A percentile compares a stretch with the other conserved stretches of the same genome.
These are phyloP conservation scores for Scheffersomyces illinoinensis DNA, from an alignment of 1,139 yeast species.

Conservation along the genomic window DNA sequence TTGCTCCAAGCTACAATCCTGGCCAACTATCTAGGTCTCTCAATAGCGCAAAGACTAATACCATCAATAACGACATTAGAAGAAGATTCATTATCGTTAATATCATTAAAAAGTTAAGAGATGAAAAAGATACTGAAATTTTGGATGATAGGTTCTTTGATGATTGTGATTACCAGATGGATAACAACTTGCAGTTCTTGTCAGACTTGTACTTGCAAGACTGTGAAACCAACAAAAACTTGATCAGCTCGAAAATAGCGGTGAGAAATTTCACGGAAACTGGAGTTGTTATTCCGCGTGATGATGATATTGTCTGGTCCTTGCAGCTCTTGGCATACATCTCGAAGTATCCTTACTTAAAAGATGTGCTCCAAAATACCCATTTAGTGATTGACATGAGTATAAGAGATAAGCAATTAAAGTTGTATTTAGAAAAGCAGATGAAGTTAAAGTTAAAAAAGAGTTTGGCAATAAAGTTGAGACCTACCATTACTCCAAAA, in stretches of 20 bases:
- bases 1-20: background rate
- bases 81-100: slow-evolving; percentile 38
- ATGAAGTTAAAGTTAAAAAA: slow-evolving; percentile 35
- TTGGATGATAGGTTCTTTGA: slow-evolving; percentile 33
- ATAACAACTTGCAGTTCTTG: slow-evolving; percentile 42
- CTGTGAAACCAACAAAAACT: slow-evolving; percentile 27
- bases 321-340: slow-evolving; percentile 88
- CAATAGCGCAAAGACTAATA: slow-evolving; percentile 10
- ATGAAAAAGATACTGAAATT: slow-evolving; percentile 38
- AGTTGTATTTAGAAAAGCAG: slow-evolving; percentile 39
- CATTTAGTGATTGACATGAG: slow-evolving; percentile 60
- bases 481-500: slow-evolving; percentile 40
- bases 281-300: slow-evolving; percentile 81
- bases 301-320: slow-evolving; percentile 93
- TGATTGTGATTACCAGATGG: slow-evolving; percentile 45
- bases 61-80: slow-evolving; percentile 32
- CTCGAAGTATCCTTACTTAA: slow-evolving; percentile 83
- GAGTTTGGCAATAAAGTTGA: slow-evolving; percentile 26
- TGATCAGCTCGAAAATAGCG: slow-evolving; percentile 33
- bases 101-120: slow-evolving; percentile 38
- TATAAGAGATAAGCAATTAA: slow-evolving; percentile 46
- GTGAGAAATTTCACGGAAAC: slow-evolving; percentile 69
- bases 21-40: background rate
- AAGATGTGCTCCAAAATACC: slow-evolving; percentile 71
- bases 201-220: slow-evolving; percentile 45